phyloP scores from a whole-genome alignment of 345 rosid genomes.

The Lepidium sativum region DNA sequence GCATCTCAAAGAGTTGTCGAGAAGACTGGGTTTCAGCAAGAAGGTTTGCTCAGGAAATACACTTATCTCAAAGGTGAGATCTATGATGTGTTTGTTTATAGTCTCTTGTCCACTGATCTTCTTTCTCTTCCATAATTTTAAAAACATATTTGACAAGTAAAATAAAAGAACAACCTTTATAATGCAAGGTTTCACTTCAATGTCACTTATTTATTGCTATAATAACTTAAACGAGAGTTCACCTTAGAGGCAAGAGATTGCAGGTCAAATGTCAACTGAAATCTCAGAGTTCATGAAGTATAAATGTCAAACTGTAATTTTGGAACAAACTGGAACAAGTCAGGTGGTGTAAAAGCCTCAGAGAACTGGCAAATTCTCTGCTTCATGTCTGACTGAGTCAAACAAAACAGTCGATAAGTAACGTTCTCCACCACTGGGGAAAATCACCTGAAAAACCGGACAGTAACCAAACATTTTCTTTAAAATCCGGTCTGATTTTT shows the following conservation, averaged over 20 bases:
- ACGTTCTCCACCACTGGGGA: slow-evolving; percentile 81
- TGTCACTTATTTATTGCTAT: no score
- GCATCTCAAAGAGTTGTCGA: slow-evolving; percentile 40
- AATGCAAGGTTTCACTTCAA: no score
- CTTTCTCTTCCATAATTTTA: not conserved
- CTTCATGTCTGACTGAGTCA: slow-evolving; percentile 44
- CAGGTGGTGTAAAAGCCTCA: not conserved
- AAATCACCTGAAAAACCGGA: slow-evolving; percentile 30
- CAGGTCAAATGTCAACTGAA: not conserved
- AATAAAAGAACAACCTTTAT: no score
- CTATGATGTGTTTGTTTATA: slow-evolving; percentile 23
- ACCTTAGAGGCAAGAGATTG: not conserved
- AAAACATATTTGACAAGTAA: no score
- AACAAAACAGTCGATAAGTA: slow-evolving; percentile 55
- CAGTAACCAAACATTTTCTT: not conserved
- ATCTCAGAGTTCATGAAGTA: not conserved
- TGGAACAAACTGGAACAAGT: not conserved
- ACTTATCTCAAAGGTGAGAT: slow-evolving; percentile 30
- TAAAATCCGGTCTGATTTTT: not conserved
- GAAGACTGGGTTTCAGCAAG: slow-evolving; percentile 33
- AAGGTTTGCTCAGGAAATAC: slow-evolving; percentile 41
- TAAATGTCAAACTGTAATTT: not conserved
- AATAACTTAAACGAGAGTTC: not conserved
- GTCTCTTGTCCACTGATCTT: slow-evolving; percentile 26
- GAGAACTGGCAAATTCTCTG: slow-evolving; percentile 40